Percentiles rank a stretch among this genome's conserved stretches.
phyloP scores from a whole-genome alignment of 2,329 filamentous ascomycete species.

The Colletotrichum sp. region DNA sequence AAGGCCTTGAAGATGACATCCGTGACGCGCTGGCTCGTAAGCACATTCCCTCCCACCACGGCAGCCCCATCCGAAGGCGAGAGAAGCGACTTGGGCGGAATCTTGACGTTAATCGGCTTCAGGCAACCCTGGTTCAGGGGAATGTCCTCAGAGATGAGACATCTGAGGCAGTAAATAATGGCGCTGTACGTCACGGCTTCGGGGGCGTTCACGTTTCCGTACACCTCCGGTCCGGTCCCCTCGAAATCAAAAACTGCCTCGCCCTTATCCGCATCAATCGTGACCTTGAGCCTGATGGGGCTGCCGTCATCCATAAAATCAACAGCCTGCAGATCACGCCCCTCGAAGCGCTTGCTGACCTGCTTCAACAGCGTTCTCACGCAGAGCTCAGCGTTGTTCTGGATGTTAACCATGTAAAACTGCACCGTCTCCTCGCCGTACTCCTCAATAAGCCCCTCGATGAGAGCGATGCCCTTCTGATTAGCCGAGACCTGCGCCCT shows the following conservation, averaged over 20 bases:
- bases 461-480: slow-evolving; percentile 84
- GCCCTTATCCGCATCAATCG: slow-evolving; percentile 75
- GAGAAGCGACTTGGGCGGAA: slow-evolving; percentile 75
- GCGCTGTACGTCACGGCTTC: slow-evolving; percentile 83
- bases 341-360: slow-evolving; percentile 73
- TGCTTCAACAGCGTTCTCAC: slow-evolving; percentile 76
- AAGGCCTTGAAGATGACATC: slow-evolving; percentile 70
- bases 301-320: slow-evolving; percentile 88
- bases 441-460: slow-evolving; percentile 75
- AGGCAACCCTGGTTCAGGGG: slow-evolving; percentile 85
- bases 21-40: slow-evolving; percentile 49
- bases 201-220: slow-evolving; percentile 82
- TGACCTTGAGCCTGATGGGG: slow-evolving; percentile 76
- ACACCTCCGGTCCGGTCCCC: slow-evolving; percentile 81
- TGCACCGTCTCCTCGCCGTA: slow-evolving; percentile 81
- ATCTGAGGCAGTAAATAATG: slow-evolving; percentile 87
- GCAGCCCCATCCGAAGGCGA: slow-evolving; percentile 79
- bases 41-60: slow-evolving; percentile 82
- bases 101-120: slow-evolving; percentile 75
- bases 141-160: slow-evolving; percentile 81
- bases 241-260: slow-evolving; percentile 83
- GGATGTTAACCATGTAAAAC: slow-evolving; percentile 84
- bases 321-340: slow-evolving; percentile 71
- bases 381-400: slow-evolving; percentile 78
- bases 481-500: slow-evolving; percentile 87